Conservation (phyloP, 2,329 filamentous ascomycete genomes). For the Aspergillus hortae region DNA sequence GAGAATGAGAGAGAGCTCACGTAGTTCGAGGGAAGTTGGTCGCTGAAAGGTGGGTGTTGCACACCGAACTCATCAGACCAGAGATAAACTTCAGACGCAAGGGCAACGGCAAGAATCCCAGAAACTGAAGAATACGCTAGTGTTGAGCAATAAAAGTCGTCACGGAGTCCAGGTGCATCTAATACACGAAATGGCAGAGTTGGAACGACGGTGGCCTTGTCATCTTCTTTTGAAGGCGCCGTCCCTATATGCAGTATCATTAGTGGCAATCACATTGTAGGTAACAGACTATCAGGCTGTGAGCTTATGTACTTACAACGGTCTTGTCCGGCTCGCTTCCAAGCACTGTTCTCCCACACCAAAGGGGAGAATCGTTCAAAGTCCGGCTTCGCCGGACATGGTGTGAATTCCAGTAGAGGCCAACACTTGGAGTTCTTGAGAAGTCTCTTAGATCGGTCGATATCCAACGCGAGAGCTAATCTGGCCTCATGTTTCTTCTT, state of each 20-base stretch:
- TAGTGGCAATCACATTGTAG: background rate
- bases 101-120: constrained; percentile 76
- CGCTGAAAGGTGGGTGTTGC: constrained; percentile 55
- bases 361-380: constrained; percentile 31
- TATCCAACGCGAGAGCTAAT: constrained; percentile 74
- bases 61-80: constrained; percentile 80
- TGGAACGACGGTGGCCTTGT: constrained; percentile 53
- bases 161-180: constrained; percentile 81
- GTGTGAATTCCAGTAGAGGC: constrained; percentile 18
- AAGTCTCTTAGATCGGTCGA: constrained; percentile 67
- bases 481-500: constrained; percentile 67
- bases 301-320: constrained; percentile 29
- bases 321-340: constrained; percentile 30
- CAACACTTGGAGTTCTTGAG: constrained; percentile 51
- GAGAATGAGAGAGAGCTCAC: constrained; percentile 91
- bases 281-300: background rate
- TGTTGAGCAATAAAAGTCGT: constrained; percentile 93
- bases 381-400: constrained; percentile 21
- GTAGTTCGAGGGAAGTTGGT: constrained; percentile 46
- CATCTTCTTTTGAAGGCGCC: constrained; percentile 11
- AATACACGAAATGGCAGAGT: constrained; percentile 79
- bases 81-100: constrained; percentile 74
- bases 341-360: constrained; percentile 39
- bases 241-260: constrained; percentile 17
- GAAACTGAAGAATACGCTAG: constrained; percentile 77